A percentile compares a stretch with the other conserved stretches of the same genome.
phyloP scores from a whole-genome alignment of 1,284 basidiomycete genomes.

The Porodaedalea pini region DNA sequence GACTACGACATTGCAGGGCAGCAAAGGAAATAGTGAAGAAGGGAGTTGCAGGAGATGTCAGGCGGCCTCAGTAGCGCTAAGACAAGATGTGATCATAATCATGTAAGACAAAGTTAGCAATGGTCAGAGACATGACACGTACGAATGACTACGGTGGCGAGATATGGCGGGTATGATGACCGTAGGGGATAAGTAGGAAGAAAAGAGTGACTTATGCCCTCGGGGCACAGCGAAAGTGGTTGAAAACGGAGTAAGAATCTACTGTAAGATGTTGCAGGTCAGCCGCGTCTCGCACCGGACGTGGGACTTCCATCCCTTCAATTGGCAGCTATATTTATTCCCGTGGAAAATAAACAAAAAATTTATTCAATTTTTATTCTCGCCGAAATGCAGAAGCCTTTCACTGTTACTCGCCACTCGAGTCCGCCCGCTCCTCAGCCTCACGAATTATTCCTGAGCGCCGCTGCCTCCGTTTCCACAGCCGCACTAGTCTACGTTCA shows the following conservation, averaged over 20 bases:
- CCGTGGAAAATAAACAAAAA: not conserved
- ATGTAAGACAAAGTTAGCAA: conserved; percentile 6
- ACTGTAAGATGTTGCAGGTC: not conserved
- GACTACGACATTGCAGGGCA: conserved; percentile 1
- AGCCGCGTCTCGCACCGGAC: not conserved
- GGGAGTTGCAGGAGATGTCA: not conserved
- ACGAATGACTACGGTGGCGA: not conserved
- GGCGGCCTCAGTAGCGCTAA: not conserved
- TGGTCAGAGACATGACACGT: not conserved
- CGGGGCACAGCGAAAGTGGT: not conserved
- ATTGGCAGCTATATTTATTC: conserved; percentile 1
- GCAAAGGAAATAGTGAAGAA: not conserved
- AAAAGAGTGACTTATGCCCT: conserved; percentile 2
- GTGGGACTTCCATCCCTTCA: not conserved
- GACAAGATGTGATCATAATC: no score
- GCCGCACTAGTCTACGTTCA: conserved; percentile 54
- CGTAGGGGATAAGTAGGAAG: not conserved
- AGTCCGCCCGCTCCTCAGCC: conserved; percentile 23
- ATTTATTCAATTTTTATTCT: not conserved
- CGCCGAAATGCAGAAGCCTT: conserved; percentile 1
- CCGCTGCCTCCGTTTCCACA: conserved; percentile 37
- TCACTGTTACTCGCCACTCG: conserved; percentile 18
- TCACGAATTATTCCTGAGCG: conserved; percentile 15
- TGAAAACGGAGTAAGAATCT: not conserved
- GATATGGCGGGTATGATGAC: not conserved